Evolutionary conservation across 768 basidiomycete genomes (phyloP).

Genomic region (Pisolithus sp.): DNA sequence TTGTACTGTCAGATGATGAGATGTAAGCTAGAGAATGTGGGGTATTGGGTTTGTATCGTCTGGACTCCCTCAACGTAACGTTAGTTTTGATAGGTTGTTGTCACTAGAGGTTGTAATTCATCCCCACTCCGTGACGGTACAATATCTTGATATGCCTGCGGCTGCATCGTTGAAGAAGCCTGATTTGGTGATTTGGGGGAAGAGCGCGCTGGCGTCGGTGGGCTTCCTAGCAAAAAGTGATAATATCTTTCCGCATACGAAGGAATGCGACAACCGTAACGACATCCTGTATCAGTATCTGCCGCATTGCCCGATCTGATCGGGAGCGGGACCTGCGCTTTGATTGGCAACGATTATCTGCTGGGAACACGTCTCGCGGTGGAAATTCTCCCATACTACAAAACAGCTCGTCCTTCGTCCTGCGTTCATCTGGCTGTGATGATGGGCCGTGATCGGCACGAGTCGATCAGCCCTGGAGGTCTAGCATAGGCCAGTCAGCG

Average conservation of each 20-base stretch:
- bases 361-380: not conserved
- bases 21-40: conserved; percentile 8
- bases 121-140: not conserved
- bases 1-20: conserved; percentile 37
- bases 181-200: not conserved
- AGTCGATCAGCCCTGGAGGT: not conserved
- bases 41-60: not conserved
- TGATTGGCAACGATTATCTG: not conserved
- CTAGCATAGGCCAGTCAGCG: not conserved
- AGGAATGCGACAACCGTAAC: no score
- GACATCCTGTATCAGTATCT: no score
- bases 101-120: not conserved
- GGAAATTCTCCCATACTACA: not conserved
- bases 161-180: not conserved
- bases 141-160: not conserved
- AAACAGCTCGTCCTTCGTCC: not conserved
- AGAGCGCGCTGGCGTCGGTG: not conserved
- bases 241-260: no score
- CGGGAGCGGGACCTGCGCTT: not conserved
- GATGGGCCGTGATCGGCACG: not conserved
- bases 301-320: not conserved
- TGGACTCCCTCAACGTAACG: not conserved
- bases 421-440: not conserved
- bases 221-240: not conserved
- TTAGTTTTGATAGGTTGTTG: not conserved